These are phyloP conservation scores for Setaria viridis DNA, from an alignment of 202 grass and related monocot species.

Conservation along the genomic window DNA sequence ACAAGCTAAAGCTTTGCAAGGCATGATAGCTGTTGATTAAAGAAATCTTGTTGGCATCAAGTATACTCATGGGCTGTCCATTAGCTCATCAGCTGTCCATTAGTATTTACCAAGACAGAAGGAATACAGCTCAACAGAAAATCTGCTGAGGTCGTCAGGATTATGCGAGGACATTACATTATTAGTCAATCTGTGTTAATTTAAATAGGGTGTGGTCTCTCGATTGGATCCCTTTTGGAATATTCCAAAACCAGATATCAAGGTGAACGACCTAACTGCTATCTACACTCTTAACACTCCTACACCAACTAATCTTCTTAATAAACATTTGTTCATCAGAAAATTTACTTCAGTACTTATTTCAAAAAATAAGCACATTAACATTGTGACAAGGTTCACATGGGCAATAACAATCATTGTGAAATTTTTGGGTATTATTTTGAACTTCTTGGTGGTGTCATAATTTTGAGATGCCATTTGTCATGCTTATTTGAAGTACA, in stretches of 20 bases:
- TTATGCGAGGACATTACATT: neutral
- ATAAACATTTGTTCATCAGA: neutral
- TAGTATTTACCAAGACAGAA: neutral
- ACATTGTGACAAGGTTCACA: neutral
- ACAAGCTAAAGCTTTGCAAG: neutral
- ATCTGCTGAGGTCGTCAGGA: neutral
- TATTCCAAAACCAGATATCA: neutral
- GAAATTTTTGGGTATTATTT: neutral
- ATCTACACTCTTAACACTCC: no score
- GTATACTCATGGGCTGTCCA: neutral
- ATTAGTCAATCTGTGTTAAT: neutral
- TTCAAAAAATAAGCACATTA: neutral
- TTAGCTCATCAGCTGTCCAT: slow-evolving; percentile 18
- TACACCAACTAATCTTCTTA: neutral
- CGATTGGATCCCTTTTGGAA: neutral
- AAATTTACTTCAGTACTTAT: neutral
- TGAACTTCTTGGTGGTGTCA: neutral
- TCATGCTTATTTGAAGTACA: neutral
- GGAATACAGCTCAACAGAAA: neutral
- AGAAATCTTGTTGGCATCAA: neutral
- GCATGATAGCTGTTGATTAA: neutral
- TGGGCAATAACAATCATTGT: neutral
- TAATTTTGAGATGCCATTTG: neutral
- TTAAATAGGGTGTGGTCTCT: neutral
- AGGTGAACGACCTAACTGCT: neutral